A percentile compares a stretch with the other conserved stretches of the same genome.
phyloP scores from a whole-genome alignment of 495 filamentous ascomycete species.

The Pyrenula aspistea region DNA sequence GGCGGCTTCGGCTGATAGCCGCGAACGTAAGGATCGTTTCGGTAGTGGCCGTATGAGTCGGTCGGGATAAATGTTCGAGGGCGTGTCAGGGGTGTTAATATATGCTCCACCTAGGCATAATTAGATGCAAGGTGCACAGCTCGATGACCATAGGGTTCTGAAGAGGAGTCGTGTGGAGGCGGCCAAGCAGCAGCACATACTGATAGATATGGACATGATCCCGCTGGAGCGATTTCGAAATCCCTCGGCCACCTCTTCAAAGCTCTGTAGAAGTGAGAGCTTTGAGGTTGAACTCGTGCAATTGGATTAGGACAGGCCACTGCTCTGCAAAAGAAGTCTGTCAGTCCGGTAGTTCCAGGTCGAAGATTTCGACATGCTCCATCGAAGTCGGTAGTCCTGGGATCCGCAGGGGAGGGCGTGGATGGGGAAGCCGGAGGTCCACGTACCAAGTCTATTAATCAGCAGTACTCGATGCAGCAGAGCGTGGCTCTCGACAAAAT shows the following conservation, averaged over 20 bases:
- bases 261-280: neutral
- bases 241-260: neutral
- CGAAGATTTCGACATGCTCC: too few species aligned
- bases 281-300: too few species aligned
- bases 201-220: neutral
- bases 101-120: slow-evolving; percentile 7
- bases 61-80: slow-evolving; percentile 68
- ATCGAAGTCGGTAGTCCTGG: too few species aligned
- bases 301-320: too few species aligned
- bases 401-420: too few species aligned
- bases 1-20: slow-evolving; percentile 72
- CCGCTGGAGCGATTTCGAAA: neutral
- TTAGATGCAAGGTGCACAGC: too few species aligned
- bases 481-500: too few species aligned
- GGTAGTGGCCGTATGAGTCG: slow-evolving; percentile 90
- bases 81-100: slow-evolving; percentile 55
- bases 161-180: too few species aligned
- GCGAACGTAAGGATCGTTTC: slow-evolving; percentile 71
- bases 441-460: neutral
- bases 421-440: neutral
- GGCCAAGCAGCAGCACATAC: too few species aligned
- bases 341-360: too few species aligned
- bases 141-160: too few species aligned
- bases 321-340: too few species aligned
- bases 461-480: neutral